phyloP scores from a whole-genome alignment of 2,329 filamentous ascomycete genomes.

The Phialocephala subalpina region DNA sequence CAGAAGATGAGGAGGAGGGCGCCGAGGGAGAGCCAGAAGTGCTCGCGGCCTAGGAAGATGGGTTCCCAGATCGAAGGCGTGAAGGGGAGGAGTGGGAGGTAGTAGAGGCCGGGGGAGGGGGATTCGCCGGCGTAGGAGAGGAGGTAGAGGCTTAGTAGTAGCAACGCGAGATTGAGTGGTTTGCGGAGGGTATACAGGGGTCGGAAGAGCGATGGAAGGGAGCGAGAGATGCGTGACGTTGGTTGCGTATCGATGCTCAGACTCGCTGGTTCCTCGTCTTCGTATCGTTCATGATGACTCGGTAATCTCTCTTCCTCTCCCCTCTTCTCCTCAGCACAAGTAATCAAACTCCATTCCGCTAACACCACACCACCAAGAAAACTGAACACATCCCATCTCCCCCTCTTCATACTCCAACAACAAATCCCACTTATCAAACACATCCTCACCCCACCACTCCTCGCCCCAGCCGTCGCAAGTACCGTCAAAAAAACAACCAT shows the following conservation, averaged over 20 bases:
- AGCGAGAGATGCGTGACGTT: neutral
- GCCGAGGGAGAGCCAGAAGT: constrained; percentile 22
- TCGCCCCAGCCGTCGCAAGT: constrained; percentile 9
- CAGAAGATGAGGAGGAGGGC: constrained; percentile 20
- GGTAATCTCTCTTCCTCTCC: neutral
- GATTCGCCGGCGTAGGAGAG: constrained; percentile 20
- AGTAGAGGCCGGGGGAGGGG: constrained; percentile 9
- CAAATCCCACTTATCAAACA: neutral
- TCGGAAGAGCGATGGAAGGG: neutral
- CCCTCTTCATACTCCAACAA: constrained; percentile 7
- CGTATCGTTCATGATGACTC: neutral
- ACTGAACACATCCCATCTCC: constrained; percentile 9
- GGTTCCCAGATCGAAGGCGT: constrained; percentile 10
- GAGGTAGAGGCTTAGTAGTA: constrained; percentile 14
- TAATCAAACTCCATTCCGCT: constrained; percentile 43
- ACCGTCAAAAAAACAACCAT: constrained; percentile 25
- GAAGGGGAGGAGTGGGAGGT: constrained; percentile 6
- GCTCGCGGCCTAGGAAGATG: constrained; percentile 14
- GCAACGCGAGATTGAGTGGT: neutral
- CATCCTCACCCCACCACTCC: neutral
- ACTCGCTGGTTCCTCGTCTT: neutral
- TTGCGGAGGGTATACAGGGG: neutral
- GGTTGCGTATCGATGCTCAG: neutral
- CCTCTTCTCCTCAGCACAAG: neutral
- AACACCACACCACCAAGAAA: constrained; percentile 54